Percentiles rank a stretch among this genome's conserved stretches.
phyloP scores from a whole-genome alignment of 1,139 yeast genomes.

The Geotrichum phurueaensis region DNA sequence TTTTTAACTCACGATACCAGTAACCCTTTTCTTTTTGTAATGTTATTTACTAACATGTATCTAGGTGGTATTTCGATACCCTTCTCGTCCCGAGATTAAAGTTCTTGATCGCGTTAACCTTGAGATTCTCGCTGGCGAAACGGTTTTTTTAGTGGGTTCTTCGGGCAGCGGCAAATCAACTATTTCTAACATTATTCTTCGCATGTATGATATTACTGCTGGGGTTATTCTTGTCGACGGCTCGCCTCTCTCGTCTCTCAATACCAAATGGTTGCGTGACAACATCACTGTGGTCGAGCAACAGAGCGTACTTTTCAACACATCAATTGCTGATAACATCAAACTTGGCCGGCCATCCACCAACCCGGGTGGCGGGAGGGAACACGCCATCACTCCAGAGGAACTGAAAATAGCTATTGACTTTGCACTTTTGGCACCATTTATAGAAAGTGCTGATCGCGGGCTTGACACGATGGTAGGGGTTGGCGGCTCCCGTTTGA shows the following conservation, averaged over 20 bases:
- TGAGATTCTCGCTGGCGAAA: slow-evolving; percentile 41
- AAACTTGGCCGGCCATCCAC: slow-evolving; percentile 37
- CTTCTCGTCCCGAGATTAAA: slow-evolving; percentile 43
- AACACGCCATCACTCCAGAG: slow-evolving; percentile 23
- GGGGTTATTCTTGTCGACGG: slow-evolving; percentile 59
- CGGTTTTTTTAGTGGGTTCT: slow-evolving; percentile 67
- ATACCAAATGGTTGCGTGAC: slow-evolving; percentile 49
- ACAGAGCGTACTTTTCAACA: slow-evolving; percentile 57
- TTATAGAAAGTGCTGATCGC: slow-evolving; percentile 42
- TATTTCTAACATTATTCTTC: slow-evolving; percentile 54
- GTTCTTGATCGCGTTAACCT: slow-evolving; percentile 47
- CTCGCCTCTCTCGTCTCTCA: slow-evolving; percentile 40
- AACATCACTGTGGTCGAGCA: slow-evolving; percentile 73
- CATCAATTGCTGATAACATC: slow-evolving; percentile 59
- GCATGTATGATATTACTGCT: slow-evolving; percentile 45
- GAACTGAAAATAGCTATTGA: slow-evolving; percentile 45
- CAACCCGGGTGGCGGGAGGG: slow-evolving; percentile 26
- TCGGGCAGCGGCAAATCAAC: slow-evolving; percentile 96
- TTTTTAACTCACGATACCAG: background rate
- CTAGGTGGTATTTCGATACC: slow-evolving; percentile 50
- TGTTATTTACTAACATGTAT: background rate
- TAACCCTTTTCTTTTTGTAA: background rate
- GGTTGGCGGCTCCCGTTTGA: slow-evolving; percentile 45
- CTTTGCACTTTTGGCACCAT: slow-evolving; percentile 43
- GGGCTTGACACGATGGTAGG: slow-evolving; percentile 54